Percentiles rank a stretch among this genome's conserved stretches.
Conservation (phyloP, 2,329 filamentous ascomycete species). For the Penicillium sp. region DNA sequence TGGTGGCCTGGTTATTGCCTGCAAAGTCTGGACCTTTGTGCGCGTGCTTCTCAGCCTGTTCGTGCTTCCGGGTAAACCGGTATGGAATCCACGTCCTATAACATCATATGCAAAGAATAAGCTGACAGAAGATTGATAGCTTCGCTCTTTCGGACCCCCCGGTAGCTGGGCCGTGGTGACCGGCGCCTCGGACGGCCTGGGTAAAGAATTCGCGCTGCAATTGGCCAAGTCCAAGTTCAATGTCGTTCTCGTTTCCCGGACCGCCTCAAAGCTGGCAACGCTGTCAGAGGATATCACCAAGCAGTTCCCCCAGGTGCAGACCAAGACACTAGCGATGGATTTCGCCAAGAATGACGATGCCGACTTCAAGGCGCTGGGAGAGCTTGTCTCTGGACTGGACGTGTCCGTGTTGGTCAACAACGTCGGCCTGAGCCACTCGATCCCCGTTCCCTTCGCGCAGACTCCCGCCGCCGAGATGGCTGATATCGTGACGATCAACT, state of each 20-base stretch:
- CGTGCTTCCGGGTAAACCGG: conserved; percentile 55
- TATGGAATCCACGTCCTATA: conserved; percentile 29
- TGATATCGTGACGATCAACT: conserved; percentile 94
- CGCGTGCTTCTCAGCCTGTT: conserved; percentile 65
- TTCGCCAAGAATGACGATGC: conserved; percentile 73
- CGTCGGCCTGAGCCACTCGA: conserved; percentile 88
- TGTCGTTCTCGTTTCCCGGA: conserved; percentile 89
- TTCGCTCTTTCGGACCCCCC: conserved; percentile 83
- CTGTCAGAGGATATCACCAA: conserved; percentile 74
- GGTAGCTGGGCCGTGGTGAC: conserved; percentile 94
- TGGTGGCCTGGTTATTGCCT: conserved; percentile 59
- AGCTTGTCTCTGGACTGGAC: conserved; percentile 68
- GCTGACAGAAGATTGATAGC: conserved; percentile 49
- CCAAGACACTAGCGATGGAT: conserved; percentile 85
- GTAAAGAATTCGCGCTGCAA: conserved; percentile 91
- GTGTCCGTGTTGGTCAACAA: conserved; percentile 92
- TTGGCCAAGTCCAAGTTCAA: conserved; percentile 92
- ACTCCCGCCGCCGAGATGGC: conserved; percentile 76
- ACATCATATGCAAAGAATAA: not conserved
- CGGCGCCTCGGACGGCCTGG: conserved; percentile 91
- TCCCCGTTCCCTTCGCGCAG: conserved; percentile 82
- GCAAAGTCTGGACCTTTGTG: conserved; percentile 56
- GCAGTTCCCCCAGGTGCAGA: conserved; percentile 61
- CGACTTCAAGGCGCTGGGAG: conserved; percentile 72
- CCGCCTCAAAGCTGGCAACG: conserved; percentile 80